Evolutionary conservation across 371 early-diverging fungal genomes (phyloP), one percentile per base, ranked within the genome.

Genomic region (Mucor sp.): DNA sequence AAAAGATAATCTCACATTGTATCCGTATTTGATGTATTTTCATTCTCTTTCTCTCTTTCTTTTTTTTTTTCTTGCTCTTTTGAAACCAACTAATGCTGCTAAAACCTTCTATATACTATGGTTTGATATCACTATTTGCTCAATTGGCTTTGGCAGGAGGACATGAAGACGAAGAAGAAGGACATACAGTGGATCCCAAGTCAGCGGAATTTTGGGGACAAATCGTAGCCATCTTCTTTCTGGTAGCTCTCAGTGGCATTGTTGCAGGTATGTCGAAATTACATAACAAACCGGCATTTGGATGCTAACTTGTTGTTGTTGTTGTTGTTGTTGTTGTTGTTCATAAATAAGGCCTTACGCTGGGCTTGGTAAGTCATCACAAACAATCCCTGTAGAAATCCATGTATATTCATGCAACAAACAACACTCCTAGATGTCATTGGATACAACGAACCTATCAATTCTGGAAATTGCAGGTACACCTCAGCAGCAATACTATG

Each of bases 201-300:
- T 68, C 72, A 33, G 53, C 44, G 6, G 63, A 47, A 25, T 79
- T 82, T 61, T 82, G 82, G 82, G 72, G 75, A n/a, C 70, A 82
- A 39, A 76, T 82, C 11, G 47, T 77, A 14, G 78, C 75, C 9
- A 82, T 82, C 41, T 35, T 79, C 15, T 72, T 86, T 48, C 74
- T 91, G 25, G 93, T 95, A 3, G 62, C 90, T 11, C 44, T 89
- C 7, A 93, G 94, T 43, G 95, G 95, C 8, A 77, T 95, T 30
- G 84, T 95, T 65, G 94, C 95, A 17, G 95, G 91, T 89, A 78
- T 65, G 60, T 67, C 25, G 32, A 21, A 21, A 47, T 47, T 47
- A 47, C 4, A 47, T 47, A 47, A 21, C 21, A 2, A 47, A 47
- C 47, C 4, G 17, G 41, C 25, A 53, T 53, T 47, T 12, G 6